phyloP scores from a whole-genome alignment of 768 basidiomycete species.

The Goffeauzyma gilvescens region DNA sequence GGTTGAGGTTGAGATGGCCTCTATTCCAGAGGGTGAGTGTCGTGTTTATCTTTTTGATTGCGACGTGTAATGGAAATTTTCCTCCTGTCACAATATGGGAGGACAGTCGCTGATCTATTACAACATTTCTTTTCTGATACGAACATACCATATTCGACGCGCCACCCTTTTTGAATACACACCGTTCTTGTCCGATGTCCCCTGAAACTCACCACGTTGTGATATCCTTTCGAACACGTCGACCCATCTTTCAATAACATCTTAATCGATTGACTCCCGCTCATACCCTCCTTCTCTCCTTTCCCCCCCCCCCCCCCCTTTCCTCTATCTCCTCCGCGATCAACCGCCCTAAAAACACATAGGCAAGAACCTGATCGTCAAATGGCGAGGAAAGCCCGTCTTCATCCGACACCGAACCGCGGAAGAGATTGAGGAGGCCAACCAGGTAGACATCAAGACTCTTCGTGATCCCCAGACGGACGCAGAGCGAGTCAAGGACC shows the following conservation, averaged over 20 bases:
- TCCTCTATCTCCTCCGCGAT: background rate
- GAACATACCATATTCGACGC: background rate
- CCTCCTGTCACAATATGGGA: too few species aligned
- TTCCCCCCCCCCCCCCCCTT: background rate
- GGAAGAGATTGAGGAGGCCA: slow-evolving; percentile 83
- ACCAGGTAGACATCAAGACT: slow-evolving; percentile 58
- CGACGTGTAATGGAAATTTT: too few species aligned
- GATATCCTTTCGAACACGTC: background rate
- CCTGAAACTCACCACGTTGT: background rate
- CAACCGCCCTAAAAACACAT: background rate
- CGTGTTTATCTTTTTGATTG: too few species aligned
- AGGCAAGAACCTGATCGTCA: slow-evolving; percentile 28
- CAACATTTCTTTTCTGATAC: too few species aligned
- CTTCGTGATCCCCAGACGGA: slow-evolving; percentile 86
- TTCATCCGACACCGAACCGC: slow-evolving; percentile 92
- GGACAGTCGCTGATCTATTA: too few species aligned
- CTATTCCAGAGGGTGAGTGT: slow-evolving; percentile 77
- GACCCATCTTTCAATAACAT: too few species aligned
- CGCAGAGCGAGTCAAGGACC: slow-evolving; percentile 71
- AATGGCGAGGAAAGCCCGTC: slow-evolving; percentile 99
- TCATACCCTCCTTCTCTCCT: background rate
- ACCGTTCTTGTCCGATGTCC: too few species aligned
- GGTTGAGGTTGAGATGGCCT: slow-evolving; percentile 75
- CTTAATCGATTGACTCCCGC: too few species aligned
- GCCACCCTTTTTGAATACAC: too few species aligned